Percentiles rank a stretch among this genome's conserved stretches.
phyloP scores from a whole-genome alignment of 179 eudicot genomes.

The Beta macrorhiza region DNA sequence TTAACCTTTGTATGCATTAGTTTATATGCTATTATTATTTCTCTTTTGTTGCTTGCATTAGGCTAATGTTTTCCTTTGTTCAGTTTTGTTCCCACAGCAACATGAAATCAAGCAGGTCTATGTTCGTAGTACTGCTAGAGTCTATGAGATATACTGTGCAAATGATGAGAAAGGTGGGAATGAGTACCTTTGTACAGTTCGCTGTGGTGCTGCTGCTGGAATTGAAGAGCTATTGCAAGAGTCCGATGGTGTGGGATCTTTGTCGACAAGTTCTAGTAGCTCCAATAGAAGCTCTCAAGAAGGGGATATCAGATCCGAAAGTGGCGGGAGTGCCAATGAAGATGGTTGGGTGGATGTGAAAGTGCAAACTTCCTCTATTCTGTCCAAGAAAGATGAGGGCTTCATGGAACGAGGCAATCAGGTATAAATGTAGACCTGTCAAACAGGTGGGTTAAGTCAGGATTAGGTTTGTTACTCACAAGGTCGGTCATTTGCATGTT shows the following conservation, averaged over 20 bases:
- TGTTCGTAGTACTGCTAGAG: constrained; percentile 79
- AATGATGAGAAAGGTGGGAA: constrained; percentile 35
- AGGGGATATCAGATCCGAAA: constrained; percentile 35
- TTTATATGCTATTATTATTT: not conserved
- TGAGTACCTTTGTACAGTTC: constrained; percentile 89
- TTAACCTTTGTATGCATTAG: not conserved
- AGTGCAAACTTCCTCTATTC: constrained; percentile 37
- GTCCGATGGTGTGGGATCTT: constrained; percentile 35
- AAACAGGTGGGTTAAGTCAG: not conserved
- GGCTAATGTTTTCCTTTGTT: constrained; percentile 19
- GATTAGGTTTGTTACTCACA: not conserved
- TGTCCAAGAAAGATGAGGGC: constrained; percentile 24
- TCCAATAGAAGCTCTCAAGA: constrained; percentile 31
- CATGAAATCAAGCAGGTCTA: constrained; percentile 77
- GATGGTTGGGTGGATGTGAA: constrained; percentile 92
- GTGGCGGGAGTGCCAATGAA: constrained; percentile 40
- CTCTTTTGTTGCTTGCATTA: not conserved
- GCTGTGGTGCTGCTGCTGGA: constrained; percentile 61
- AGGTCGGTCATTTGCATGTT: not conserved
- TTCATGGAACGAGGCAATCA: constrained; percentile 33
- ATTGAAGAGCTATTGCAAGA: constrained; percentile 44
- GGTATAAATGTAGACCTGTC: constrained; percentile 32
- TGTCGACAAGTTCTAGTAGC: constrained; percentile 28
- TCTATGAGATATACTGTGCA: constrained; percentile 76
- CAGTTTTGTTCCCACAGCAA: constrained; percentile 66